phyloP scores from a whole-genome alignment of 2,329 filamentous ascomycete species.

The Alternaria postmessia region DNA sequence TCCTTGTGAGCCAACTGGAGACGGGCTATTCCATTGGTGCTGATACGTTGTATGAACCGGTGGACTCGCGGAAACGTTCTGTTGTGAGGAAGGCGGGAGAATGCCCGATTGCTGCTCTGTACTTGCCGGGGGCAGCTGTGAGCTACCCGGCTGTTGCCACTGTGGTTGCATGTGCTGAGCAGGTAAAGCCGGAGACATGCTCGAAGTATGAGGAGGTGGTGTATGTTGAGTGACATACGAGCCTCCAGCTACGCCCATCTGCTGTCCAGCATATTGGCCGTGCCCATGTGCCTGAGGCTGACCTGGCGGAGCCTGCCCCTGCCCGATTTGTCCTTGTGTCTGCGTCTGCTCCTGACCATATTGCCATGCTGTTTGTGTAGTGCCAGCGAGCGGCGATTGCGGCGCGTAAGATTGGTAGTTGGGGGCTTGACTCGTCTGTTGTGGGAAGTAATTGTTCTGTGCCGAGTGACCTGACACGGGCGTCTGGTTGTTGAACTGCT shows the following conservation, averaged over 20 bases:
- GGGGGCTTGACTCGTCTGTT: conserved; percentile 20
- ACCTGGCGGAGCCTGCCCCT: conserved; percentile 8
- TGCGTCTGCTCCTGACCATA: conserved; percentile 24
- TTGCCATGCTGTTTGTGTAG: conserved; percentile 21
- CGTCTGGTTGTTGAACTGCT: conserved; percentile 34
- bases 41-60: conserved; percentile 30
- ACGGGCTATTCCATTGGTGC: conserved; percentile 35
- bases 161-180: conserved; percentile 18
- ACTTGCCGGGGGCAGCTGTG: conserved; percentile 3
- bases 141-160: conserved; percentile 13
- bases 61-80: conserved; percentile 20
- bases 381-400: conserved; percentile 22
- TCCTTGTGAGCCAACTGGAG: conserved; percentile 13
- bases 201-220: conserved; percentile 21
- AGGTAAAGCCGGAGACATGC: conserved; percentile 19
- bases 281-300: conserved; percentile 17
- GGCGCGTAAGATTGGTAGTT: conserved; percentile 18
- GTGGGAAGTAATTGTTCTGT: conserved; percentile 41
- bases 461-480: conserved; percentile 29
- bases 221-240: conserved; percentile 13
- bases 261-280: conserved; percentile 29
- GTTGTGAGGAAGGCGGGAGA: conserved; percentile 20
- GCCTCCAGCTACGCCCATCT: conserved; percentile 37
- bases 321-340: conserved; percentile 22
- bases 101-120: conserved; percentile 18